Evolutionary conservation across 164 flowering plant genomes (phyloP).

Genomic region (Nelumbo lutea): DNA sequence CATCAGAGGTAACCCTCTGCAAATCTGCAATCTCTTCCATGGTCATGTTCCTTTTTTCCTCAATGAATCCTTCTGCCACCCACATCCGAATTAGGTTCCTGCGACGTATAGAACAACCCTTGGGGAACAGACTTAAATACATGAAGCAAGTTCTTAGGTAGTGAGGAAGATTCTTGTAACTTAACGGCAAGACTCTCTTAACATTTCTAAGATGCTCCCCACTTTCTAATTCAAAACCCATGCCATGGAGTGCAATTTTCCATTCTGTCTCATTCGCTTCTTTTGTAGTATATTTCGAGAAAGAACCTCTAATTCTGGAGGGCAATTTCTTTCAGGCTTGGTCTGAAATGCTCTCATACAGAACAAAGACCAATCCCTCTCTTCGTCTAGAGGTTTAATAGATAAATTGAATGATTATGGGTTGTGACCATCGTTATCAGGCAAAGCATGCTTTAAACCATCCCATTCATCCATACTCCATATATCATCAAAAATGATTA

Average conservation of each 20-base stretch:
- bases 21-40: neutral
- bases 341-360: neutral
- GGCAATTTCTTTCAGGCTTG: neutral
- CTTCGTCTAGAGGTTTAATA: neutral
- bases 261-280: neutral
- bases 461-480: neutral
- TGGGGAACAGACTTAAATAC: neutral
- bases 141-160: neutral
- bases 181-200: neutral
- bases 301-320: neutral
- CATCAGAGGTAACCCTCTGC: too few species aligned
- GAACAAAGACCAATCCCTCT: neutral
- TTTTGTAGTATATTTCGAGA: neutral
- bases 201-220: neutral
- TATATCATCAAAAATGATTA: constrained; percentile 4
- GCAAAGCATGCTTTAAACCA: neutral
- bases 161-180: neutral
- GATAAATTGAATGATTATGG: too few species aligned
- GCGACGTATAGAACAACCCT: neutral
- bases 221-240: neutral
- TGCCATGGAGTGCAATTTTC: neutral
- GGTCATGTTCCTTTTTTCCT: neutral
- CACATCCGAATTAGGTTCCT: neutral
- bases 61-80: neutral
- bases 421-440: neutral